These are phyloP conservation scores for Oryza glumipatula DNA, from an alignment of 176 grass and related monocot species.

Conservation along the genomic window DNA sequence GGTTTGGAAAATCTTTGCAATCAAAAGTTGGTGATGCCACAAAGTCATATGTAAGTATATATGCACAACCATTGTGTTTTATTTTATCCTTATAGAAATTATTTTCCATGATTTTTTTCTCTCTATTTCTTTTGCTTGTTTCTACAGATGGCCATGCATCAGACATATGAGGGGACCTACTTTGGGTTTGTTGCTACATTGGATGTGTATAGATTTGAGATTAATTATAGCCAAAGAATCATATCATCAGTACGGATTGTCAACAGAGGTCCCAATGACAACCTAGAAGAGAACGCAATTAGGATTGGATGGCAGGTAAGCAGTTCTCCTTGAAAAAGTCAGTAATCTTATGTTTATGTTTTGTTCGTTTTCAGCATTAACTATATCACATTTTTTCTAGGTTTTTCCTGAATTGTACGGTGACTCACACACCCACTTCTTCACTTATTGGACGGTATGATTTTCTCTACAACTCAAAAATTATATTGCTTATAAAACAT, in stretches of 20 bases:
- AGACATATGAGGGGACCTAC: neutral
- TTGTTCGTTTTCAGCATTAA: neutral
- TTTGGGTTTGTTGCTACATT: neutral
- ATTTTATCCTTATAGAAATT: neutral
- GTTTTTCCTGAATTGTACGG: neutral
- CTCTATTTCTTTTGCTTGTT: neutral
- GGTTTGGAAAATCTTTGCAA: neutral
- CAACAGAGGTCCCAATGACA: neutral
- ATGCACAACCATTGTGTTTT: too few species aligned
- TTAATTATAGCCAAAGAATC: neutral
- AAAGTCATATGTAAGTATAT: neutral
- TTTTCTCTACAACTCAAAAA: neutral
- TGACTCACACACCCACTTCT: neutral
- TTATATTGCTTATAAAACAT: neutral
- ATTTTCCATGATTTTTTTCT: neutral
- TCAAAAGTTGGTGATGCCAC: neutral
- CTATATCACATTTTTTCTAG: neutral
- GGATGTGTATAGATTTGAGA: neutral
- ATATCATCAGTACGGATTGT: neutral
- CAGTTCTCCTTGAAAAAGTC: neutral
- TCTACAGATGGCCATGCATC: neutral
- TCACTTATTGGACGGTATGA: neutral
- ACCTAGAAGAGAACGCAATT: neutral
- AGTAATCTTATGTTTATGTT: neutral
- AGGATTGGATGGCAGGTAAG: neutral